Percentiles rank a stretch among this genome's conserved stretches.
These are phyloP conservation scores for Rhodomyrtus psidioides DNA, from an alignment of 441 rosid species.

Conservation along the genomic window DNA sequence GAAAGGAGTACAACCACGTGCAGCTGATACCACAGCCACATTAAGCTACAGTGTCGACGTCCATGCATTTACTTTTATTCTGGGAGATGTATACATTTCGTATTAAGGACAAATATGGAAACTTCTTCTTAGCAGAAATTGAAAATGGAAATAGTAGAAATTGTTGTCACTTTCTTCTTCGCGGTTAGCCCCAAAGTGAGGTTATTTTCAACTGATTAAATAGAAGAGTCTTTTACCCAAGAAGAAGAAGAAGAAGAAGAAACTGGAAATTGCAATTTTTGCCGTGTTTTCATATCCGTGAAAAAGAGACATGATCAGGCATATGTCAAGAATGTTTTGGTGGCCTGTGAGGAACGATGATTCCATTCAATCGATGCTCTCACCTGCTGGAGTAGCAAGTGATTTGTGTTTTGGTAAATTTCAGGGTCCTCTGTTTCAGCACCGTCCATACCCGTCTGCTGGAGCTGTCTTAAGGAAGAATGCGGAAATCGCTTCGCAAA, in stretches of 20 bases:
- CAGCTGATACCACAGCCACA: constrained; percentile 97
- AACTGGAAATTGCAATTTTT: too few species aligned
- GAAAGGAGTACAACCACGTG: constrained; percentile 99
- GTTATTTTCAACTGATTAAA: not conserved
- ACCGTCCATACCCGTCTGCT: constrained; percentile 95
- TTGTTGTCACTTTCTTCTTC: not conserved
- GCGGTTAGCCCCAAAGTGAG: not conserved
- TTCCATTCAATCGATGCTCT: not conserved
- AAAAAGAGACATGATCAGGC: not conserved
- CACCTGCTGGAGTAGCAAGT: not conserved
- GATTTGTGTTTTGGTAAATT: constrained; percentile 10
- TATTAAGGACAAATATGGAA: not conserved
- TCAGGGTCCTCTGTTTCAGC: constrained; percentile 98
- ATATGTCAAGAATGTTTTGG: not conserved
- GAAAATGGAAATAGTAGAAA: not conserved
- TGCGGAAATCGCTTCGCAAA: constrained; percentile 72
- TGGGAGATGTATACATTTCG: not conserved
- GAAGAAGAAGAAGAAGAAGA: too few species aligned
- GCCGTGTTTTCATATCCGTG: not conserved
- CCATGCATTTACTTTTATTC: not conserved
- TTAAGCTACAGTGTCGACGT: constrained; percentile 15
- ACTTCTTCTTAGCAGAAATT: not conserved
- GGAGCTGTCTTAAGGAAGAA: constrained; percentile 94
- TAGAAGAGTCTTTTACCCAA: not conserved
- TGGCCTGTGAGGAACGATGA: not conserved